phyloP scores from a whole-genome alignment of 805 yeast species.

The Wickerhamiella nectarea region DNA sequence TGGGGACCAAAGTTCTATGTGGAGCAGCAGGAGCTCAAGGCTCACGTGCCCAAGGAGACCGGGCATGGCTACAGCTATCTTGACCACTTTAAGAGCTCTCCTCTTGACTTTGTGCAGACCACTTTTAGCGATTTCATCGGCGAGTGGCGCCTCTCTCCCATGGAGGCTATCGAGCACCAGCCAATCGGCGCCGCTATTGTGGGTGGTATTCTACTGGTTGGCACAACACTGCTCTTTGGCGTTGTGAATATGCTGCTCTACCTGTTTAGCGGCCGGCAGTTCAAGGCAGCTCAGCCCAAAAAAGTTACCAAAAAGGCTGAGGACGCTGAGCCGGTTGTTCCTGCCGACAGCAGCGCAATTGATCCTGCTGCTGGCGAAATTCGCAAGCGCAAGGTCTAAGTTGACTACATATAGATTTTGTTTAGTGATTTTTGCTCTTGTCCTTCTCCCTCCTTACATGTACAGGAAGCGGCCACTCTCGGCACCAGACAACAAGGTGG shows the following conservation, averaged over 20 bases:
- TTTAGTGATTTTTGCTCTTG: not conserved
- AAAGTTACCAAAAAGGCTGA: not conserved
- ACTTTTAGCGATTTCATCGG: constrained; percentile 22
- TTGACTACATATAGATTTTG: too few relatives aligned
- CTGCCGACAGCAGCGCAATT: not conserved
- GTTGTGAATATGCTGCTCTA: constrained; percentile 17
- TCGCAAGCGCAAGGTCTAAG: constrained; percentile 2
- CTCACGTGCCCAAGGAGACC: constrained; percentile 18
- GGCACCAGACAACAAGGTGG: constrained; percentile 5
- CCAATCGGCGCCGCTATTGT: constrained; percentile 27
- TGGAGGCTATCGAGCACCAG: constrained; percentile 24
- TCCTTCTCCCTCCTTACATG: not conserved
- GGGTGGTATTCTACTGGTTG: constrained; percentile 17
- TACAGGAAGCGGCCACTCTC: constrained; percentile 9
- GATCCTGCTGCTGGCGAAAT: not conserved
- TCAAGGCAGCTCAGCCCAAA: constrained; percentile 9
- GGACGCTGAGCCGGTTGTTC: not conserved
- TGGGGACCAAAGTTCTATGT: constrained; percentile 32
- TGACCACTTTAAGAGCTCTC: constrained; percentile 25
- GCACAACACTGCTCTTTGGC: constrained; percentile 21
- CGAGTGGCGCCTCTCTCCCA: constrained; percentile 23
- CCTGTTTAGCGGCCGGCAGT: constrained; percentile 12
- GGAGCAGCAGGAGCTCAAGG: constrained; percentile 22
- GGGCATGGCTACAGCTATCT: constrained; percentile 12
- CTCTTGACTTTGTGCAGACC: constrained; percentile 23